Evolutionary conservation across 805 yeast species (phyloP).

Genomic region (Wickerhamiella cacticola): DNA sequence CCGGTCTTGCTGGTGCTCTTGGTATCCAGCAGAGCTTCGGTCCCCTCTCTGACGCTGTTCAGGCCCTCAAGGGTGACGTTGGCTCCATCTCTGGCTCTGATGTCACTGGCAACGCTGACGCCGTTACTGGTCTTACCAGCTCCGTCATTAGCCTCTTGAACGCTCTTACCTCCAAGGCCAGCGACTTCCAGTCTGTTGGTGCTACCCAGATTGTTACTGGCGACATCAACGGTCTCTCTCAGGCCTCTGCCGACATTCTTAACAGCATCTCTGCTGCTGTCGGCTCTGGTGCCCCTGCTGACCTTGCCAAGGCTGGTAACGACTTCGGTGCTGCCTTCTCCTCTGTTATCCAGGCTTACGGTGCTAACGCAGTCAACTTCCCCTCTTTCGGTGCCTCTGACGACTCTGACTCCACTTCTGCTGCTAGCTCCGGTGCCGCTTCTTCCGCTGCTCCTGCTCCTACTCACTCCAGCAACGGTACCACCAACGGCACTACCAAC

Average conservation of each 20-base stretch:
- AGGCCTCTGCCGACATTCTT: constrained; percentile 19
- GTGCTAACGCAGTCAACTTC: constrained; percentile 11
- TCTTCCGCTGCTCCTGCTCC: background rate
- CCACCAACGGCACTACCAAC: constrained; percentile 5
- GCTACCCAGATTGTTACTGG: constrained; percentile 21
- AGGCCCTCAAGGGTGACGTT: constrained; percentile 12
- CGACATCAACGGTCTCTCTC: constrained; percentile 19
- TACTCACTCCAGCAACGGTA: background rate
- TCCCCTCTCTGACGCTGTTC: constrained; percentile 19
- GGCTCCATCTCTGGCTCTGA: constrained; percentile 14
- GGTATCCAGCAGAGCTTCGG: constrained; percentile 23
- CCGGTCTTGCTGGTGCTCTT: constrained; percentile 25
- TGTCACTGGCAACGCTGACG: constrained; percentile 9
- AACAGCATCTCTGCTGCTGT: constrained; percentile 12
- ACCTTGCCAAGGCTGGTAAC: constrained; percentile 16
- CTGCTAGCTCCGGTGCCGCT: background rate
- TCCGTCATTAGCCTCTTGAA: constrained; percentile 17
- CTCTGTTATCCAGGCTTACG: constrained; percentile 6
- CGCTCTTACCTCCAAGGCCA: constrained; percentile 19
- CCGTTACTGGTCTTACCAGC: constrained; percentile 9
- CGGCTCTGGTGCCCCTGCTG: constrained; percentile 12
- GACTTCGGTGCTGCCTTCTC: constrained; percentile 7
- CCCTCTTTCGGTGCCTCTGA: constrained; percentile 4
- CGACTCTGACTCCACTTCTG: background rate
- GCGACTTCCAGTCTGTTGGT: constrained; percentile 20